Evolutionary conservation across 2,329 filamentous ascomycete species (phyloP).

Genomic region (Fusarium poae): DNA sequence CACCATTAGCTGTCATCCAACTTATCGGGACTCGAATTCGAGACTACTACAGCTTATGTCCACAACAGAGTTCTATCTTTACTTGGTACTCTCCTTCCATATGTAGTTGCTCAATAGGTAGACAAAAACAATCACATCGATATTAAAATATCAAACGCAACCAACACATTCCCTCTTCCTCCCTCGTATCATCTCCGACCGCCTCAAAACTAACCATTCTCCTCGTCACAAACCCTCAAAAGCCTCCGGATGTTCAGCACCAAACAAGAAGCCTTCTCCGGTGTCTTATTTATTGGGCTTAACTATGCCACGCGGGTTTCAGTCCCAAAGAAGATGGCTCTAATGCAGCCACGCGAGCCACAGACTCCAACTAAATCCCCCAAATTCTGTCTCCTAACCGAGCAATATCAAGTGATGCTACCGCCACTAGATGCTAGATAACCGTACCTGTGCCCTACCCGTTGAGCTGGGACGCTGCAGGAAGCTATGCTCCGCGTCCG

Average conservation of each 20-base stretch:
- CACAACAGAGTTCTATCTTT: background rate
- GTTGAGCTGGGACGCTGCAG: constrained; percentile 30
- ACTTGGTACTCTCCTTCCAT: background rate
- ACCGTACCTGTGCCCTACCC: constrained; percentile 8
- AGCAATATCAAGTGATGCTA: constrained; percentile 1
- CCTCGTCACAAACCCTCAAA: constrained; percentile 6
- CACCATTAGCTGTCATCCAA: constrained; percentile 12
- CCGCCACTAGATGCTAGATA: background rate
- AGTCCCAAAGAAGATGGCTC: constrained; percentile 30
- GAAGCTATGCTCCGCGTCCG: constrained; percentile 21
- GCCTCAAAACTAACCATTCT: background rate
- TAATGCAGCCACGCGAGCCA: constrained; percentile 35
- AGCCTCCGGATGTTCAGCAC: constrained; percentile 20
- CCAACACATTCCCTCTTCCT: background rate
- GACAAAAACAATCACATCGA: constrained; percentile 15
- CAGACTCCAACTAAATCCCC: constrained; percentile 5
- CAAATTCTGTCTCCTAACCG: constrained; percentile 4
- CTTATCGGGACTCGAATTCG: constrained; percentile 10
- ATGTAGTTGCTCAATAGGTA: background rate
- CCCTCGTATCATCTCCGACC: constrained; percentile 16
- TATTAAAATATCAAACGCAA: constrained; percentile 16
- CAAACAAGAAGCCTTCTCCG: constrained; percentile 33
- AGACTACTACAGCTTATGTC: background rate
- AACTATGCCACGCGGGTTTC: constrained; percentile 38
- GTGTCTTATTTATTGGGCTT: constrained; percentile 4